Conservation (phyloP, 345 rosid genomes). For the Corchorus olitorius region DNA sequence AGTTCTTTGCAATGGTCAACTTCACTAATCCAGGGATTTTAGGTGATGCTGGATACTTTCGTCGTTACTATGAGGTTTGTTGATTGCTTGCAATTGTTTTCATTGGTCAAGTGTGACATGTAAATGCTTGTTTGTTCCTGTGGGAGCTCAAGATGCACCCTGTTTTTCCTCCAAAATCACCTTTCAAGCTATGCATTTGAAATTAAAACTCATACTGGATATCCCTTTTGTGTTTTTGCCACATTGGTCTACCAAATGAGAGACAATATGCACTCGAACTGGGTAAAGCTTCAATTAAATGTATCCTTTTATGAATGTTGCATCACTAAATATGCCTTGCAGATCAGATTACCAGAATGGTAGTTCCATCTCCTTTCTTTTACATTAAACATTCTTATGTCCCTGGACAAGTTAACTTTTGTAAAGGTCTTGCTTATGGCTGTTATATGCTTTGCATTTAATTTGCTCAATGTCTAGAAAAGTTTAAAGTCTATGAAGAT, state of each 20-base stretch:
- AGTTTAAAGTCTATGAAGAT: background rate
- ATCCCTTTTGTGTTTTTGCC: background rate
- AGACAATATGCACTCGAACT: background rate
- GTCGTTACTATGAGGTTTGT: constrained; percentile 83
- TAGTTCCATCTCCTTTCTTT: background rate
- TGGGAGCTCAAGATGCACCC: background rate
- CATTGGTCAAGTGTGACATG: background rate
- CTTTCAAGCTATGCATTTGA: background rate
- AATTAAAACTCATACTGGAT: background rate
- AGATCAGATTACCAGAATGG: background rate
- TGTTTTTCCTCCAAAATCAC: background rate
- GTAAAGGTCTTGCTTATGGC: background rate
- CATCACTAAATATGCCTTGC: background rate
- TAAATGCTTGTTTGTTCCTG: background rate
- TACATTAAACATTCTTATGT: background rate
- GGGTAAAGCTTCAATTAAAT: background rate
- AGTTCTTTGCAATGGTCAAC: constrained; percentile 98
- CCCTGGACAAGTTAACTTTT: background rate
- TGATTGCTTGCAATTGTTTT: background rate
- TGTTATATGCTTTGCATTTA: constrained; percentile 6
- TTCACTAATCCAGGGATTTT: constrained; percentile 92
- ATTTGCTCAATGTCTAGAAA: background rate
- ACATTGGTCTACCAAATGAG: background rate
- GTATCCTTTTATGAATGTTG: background rate
- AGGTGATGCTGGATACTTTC: constrained; percentile 88